Conservation (phyloP, 2,329 filamentous ascomycete genomes). For the Emmonsiellopsis sp. region DNA sequence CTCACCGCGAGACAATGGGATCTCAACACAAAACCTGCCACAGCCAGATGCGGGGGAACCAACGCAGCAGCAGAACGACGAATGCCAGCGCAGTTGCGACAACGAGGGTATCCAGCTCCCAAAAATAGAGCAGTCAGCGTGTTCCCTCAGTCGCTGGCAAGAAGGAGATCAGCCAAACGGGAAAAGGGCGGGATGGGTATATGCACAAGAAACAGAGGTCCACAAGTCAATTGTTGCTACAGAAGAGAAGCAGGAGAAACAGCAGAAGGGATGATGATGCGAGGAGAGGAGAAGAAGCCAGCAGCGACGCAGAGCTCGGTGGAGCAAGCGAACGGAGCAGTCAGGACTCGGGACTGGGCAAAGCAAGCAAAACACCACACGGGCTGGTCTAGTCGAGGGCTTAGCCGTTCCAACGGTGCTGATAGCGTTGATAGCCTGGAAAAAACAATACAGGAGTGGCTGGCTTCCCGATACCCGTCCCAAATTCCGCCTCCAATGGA, state of each 20-base stretch:
- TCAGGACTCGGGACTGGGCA: background rate
- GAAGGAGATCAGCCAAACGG: background rate
- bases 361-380: background rate
- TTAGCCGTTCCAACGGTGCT: background rate
- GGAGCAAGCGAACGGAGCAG: background rate
- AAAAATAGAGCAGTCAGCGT: too few relatives aligned
- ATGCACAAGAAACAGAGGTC: background rate
- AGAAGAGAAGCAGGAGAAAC: background rate
- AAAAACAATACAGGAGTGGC: background rate
- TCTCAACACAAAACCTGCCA: too few relatives aligned
- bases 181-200: background rate
- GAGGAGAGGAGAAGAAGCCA: background rate
- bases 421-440: background rate
- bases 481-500: background rate
- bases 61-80: too few relatives aligned
- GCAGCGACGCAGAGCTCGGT: background rate
- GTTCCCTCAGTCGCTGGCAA: background rate
- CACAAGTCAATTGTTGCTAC: background rate
- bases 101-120: too few relatives aligned
- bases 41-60: too few relatives aligned
- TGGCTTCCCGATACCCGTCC: conserved; percentile 2
- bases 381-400: background rate
- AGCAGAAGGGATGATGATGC: background rate
- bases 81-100: too few relatives aligned
- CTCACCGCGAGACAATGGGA: too few relatives aligned